These are phyloP conservation scores for Hymenoscyphus albidus DNA, from an alignment of 2,329 filamentous ascomycete species.

Conservation along the genomic window DNA sequence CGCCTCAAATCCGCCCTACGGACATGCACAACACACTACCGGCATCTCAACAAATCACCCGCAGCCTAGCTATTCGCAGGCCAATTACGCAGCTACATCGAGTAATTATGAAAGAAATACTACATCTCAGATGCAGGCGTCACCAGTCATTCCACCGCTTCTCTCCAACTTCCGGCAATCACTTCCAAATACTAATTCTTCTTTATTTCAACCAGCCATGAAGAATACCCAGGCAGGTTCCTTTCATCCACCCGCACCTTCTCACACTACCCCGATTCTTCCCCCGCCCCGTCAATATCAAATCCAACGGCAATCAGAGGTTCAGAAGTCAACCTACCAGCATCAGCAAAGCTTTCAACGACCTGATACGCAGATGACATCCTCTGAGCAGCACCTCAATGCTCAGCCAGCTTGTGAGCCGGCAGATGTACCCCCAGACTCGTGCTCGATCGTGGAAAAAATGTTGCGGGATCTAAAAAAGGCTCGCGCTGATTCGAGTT, in stretches of 20 bases:
- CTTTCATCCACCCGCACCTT: background rate
- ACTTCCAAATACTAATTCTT: background rate
- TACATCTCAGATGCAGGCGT: background rate
- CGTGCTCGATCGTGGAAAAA: constrained; percentile 45
- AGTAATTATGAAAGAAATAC: background rate
- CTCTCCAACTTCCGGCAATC: background rate
- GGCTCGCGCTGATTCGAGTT: constrained; percentile 7
- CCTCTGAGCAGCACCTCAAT: constrained; percentile 9
- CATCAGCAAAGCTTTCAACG: constrained; percentile 29
- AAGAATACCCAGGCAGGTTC: background rate
- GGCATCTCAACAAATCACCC: background rate
- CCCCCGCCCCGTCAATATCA: constrained; percentile 12
- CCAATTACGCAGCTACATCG: background rate
- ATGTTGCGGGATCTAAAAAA: constrained; percentile 50
- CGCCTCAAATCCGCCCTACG: background rate
- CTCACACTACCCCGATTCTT: constrained; percentile 2
- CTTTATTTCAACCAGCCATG: background rate
- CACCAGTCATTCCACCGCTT: background rate
- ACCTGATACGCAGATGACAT: constrained; percentile 5
- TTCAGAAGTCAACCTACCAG: constrained; percentile 23
- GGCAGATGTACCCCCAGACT: constrained; percentile 34
- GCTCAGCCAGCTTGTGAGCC: constrained; percentile 20
- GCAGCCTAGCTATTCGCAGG: background rate
- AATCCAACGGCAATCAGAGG: background rate
- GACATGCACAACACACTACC: background rate